A percentile compares a stretch with the other conserved stretches of the same genome.
These are phyloP conservation scores for Jackrogersella multiformis DNA, from an alignment of 495 filamentous ascomycete genomes.

Conservation along the genomic window DNA sequence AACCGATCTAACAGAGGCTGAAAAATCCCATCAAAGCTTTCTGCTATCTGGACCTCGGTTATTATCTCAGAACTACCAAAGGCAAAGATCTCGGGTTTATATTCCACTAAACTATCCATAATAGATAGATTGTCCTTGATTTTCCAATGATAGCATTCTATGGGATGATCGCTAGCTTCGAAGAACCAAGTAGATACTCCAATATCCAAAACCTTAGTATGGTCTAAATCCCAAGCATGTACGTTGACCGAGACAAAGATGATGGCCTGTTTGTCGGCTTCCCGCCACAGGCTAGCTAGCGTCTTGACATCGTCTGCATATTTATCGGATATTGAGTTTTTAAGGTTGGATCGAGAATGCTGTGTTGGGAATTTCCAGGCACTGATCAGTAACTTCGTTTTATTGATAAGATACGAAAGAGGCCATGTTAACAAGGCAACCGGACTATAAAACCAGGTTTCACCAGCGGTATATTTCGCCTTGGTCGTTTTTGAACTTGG, in stretches of 20 bases:
- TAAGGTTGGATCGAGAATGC: too few relatives aligned
- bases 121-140: constrained; percentile 9
- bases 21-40: not conserved
- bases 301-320: not conserved
- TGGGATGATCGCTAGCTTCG: not conserved
- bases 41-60: not conserved
- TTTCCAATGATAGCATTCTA: not conserved
- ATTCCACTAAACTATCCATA: not conserved
- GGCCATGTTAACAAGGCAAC: too few relatives aligned
- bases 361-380: too few relatives aligned
- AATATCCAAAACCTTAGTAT: constrained; percentile 12
- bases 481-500: too few relatives aligned
- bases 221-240: not conserved
- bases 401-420: too few relatives aligned
- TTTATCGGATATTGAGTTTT: not conserved
- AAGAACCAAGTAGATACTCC: constrained; percentile 11
- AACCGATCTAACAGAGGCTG: not conserved
- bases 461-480: too few relatives aligned
- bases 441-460: too few relatives aligned
- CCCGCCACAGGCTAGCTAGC: not conserved
- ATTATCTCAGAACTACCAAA: not conserved
- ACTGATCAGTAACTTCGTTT: too few relatives aligned
- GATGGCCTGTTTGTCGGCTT: not conserved
- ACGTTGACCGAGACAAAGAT: constrained; percentile 4
- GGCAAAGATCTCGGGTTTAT: constrained; percentile 8